Conservation (phyloP, 2,329 filamentous ascomycete species). For the Microdochium bolleyi region DNA sequence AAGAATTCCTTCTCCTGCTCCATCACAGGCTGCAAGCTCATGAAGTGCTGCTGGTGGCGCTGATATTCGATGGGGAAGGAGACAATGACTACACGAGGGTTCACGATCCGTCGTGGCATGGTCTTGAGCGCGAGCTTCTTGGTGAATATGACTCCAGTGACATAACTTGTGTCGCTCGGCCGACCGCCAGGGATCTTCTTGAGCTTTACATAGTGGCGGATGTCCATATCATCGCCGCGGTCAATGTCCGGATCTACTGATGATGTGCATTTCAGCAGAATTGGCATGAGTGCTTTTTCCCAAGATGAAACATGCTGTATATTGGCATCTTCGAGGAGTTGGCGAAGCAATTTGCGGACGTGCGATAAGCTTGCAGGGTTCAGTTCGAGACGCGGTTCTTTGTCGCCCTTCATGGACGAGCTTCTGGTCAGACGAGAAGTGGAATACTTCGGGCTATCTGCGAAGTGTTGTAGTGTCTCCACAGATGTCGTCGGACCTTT, state of each 20-base stretch:
- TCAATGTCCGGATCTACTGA: conserved; percentile 92
- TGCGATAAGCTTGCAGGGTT: conserved; percentile 84
- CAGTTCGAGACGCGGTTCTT: conserved; percentile 70
- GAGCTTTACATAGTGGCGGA: conserved; percentile 92
- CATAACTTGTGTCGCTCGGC: conserved; percentile 88
- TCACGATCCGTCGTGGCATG: conserved; percentile 80
- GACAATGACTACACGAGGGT: conserved; percentile 84
- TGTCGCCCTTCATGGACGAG: conserved; percentile 71
- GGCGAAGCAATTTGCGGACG: conserved; percentile 75
- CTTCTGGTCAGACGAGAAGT: conserved; percentile 59
- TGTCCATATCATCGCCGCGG: conserved; percentile 89
- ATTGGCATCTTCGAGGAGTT: conserved; percentile 70
- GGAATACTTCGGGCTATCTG: conserved; percentile 31
- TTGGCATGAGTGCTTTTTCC: conserved; percentile 86
- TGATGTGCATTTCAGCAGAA: conserved; percentile 83
- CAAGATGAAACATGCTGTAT: conserved; percentile 70
- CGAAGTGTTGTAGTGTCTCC: conserved; percentile 37
- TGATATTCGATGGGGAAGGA: conserved; percentile 96
- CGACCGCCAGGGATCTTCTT: conserved; percentile 92
- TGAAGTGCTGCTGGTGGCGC: conserved; percentile 87
- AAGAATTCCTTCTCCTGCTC: conserved; percentile 94
- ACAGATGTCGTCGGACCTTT: conserved; percentile 46
- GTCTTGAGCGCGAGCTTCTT: conserved; percentile 95
- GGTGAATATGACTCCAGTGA: conserved; percentile 93
- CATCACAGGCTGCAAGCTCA: conserved; percentile 95